Evolutionary conservation across 441 rosid genomes (phyloP), one percentile per base, ranked within the genome.

Genomic region (Geranium incanum): DNA sequence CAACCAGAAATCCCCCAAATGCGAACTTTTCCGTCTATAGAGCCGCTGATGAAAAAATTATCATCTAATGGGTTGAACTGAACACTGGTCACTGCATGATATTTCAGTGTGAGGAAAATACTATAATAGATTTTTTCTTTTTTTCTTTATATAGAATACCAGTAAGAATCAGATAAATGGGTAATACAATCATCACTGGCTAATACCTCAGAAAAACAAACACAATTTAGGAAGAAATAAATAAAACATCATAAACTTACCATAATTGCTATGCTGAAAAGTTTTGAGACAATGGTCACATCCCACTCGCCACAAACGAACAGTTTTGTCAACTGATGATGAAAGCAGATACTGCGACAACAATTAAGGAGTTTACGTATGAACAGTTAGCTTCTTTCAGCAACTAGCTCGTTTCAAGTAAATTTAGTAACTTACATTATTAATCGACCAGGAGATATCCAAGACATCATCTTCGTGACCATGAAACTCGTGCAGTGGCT

Each of bases 21-120:
- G 21, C 99, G 95, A 76, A 93, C 86, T 85, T 91, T 95, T 70
- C 98, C 98, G 79, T 95, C 99, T 69, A 95, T 86, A 11, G 98
- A 95, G 71, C 98, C 98, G 43, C 92, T 95, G 78, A 93, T 85
- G 87, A 95, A 95, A 81, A 82, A 78, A 77, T 86, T 85, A 72
- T 91, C 89, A 81, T 93, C 88, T 38, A 83, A 82, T 16, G 97
- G 99, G 83, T 95, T 90, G 80, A 95, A 93, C 71, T 91, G 90
- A 38, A 90, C 92, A 67, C 89, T 86, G 39, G 97, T 95, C 65
- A 95, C 99, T 95, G 97, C 80, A 83, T 60, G 70, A 67, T 59
- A 67, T 36, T 59, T 71, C n/a, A 64, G 13, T 12, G 36, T 18
- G 68, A 60, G 21, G 68, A 55, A 68, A 50, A 52, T 28, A 28